A percentile compares a stretch with the other conserved stretches of the same genome.
Conservation (phyloP, 495 filamentous ascomycete species). For the Xylaria venustula region DNA sequence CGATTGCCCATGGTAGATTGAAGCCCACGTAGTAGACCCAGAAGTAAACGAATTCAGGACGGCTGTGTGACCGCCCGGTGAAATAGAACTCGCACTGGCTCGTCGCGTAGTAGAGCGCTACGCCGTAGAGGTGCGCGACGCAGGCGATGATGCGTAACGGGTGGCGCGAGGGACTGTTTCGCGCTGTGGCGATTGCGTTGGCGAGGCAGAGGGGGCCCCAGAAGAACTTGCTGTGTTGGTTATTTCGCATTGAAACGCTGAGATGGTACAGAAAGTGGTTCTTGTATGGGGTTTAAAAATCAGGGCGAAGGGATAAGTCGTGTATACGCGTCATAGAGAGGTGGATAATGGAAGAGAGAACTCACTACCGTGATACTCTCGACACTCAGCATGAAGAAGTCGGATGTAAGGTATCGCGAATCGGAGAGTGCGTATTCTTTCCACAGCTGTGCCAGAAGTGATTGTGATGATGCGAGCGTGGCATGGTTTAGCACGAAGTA, state of each 20-base stretch:
- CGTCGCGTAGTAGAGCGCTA: constrained; percentile 81
- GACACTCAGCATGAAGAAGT: constrained; percentile 80
- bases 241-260: background rate
- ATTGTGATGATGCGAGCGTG: constrained; percentile 36
- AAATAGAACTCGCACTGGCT: constrained; percentile 66
- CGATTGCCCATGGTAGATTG: constrained; percentile 83
- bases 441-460: constrained; percentile 75
- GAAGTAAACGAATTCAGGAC: constrained; percentile 79
- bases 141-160: constrained; percentile 70
- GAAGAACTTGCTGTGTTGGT: constrained; percentile 30
- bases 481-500: constrained; percentile 71
- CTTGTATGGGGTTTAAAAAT: no score
- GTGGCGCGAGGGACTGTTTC: constrained; percentile 58
- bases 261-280: background rate
- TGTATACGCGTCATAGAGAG: background rate
- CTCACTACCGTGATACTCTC: constrained; percentile 78
- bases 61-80: constrained; percentile 58
- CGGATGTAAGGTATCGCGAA: constrained; percentile 75
- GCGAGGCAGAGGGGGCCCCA: constrained; percentile 83
- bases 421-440: constrained; percentile 86
- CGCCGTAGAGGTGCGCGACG: constrained; percentile 82
- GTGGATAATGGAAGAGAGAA: constrained; percentile 11
- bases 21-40: constrained; percentile 86
- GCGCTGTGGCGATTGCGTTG: constrained; percentile 60
- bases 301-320: background rate